Evolutionary conservation across 208 protist genomes (phyloP).

Genomic region (Trypanosoma mega): DNA sequence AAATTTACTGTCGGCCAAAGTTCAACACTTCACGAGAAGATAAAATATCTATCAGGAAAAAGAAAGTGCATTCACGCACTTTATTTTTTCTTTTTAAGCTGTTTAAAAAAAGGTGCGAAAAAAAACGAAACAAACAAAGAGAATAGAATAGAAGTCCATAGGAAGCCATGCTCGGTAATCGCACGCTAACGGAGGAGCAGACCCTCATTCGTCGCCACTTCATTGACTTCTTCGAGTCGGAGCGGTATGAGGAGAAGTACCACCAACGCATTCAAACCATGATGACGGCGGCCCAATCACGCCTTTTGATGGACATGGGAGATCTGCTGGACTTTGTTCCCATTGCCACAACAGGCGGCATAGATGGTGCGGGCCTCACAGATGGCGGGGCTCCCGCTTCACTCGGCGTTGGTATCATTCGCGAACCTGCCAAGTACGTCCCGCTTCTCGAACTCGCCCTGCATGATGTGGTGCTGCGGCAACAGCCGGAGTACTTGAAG

Average conservation of each 20-base stretch:
- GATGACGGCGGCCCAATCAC: slow-evolving; percentile 69
- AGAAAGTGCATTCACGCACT: not conserved
- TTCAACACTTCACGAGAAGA: too few relatives aligned
- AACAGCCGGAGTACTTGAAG: slow-evolving; percentile 83
- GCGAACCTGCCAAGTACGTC: slow-evolving; percentile 81
- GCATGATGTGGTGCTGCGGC: slow-evolving; percentile 80
- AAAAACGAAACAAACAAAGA: too few relatives aligned
- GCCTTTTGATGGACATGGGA: slow-evolving; percentile 91
- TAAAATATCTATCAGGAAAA: not conserved
- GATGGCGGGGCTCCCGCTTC: slow-evolving; percentile 27
- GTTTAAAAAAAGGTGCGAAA: slow-evolving; percentile 7
- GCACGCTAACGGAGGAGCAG: slow-evolving; percentile 87
- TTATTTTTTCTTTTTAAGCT: not conserved
- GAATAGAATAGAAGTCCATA: not conserved
- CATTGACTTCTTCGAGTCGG: slow-evolving; percentile 89
- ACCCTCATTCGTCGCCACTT: slow-evolving; percentile 84
- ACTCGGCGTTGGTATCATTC: slow-evolving; percentile 72
- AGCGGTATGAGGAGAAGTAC: slow-evolving; percentile 87
- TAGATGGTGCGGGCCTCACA: slow-evolving; percentile 16
- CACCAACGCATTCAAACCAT: slow-evolving; percentile 75
- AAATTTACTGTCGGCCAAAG: too few relatives aligned
- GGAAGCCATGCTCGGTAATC: slow-evolving; percentile 62
- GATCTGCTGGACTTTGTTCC: slow-evolving; percentile 89
- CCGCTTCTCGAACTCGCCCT: slow-evolving; percentile 92
- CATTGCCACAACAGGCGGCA: too few relatives aligned